Evolutionary conservation across 305 asterid genomes (phyloP), one percentile per base, ranked within the genome.

Genomic region (Striga hermonthica): DNA sequence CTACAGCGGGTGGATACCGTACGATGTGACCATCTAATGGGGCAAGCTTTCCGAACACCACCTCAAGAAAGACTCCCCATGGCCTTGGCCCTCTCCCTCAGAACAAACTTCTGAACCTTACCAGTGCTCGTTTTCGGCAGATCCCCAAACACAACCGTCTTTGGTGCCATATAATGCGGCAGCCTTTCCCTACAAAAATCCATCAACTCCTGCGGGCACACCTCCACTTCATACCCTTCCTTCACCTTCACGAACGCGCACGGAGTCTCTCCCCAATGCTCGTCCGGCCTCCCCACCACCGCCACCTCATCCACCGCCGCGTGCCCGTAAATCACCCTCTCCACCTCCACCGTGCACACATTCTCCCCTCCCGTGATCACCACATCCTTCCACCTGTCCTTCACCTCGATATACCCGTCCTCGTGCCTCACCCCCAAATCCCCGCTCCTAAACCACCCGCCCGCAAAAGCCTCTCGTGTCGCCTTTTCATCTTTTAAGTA

Each of bases 111-210:
- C 83, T 91, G 98, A 60, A 89, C 65, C 85, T 91, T 91, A 1
- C 98, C 98, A 0, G 98, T 87, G 2, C 92, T 80, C n/a, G 94
- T 89, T 69, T 76, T 88, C 0, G 96, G 98, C 59, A 91, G 6
- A 43, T 91, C 96, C 9, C 73, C 85, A 54, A 91, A 89, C 40
- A 92, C 65, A n/a, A 92, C 82, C 1, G 84, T 87, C 74, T 75
- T 66, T 3, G 98, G 98, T 5, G 95, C 97, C 98, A 92, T 92
- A 45, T 89, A 92, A 79, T 83, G 98, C 22, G 98, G 93, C 72
- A 92, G 70, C 58, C 70, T 80, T 28, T 81, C 82, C 65, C 91
- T 70, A 49, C 98, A 89, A 11, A 80, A 89, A 59, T 72, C 55
- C 9, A 50, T 50, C 57, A 50, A 22, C 31, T 87, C 95, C 43